phyloP scores from a whole-genome alignment of 176 grass and related monocot genomes.

The Cenchrus purpureus region DNA sequence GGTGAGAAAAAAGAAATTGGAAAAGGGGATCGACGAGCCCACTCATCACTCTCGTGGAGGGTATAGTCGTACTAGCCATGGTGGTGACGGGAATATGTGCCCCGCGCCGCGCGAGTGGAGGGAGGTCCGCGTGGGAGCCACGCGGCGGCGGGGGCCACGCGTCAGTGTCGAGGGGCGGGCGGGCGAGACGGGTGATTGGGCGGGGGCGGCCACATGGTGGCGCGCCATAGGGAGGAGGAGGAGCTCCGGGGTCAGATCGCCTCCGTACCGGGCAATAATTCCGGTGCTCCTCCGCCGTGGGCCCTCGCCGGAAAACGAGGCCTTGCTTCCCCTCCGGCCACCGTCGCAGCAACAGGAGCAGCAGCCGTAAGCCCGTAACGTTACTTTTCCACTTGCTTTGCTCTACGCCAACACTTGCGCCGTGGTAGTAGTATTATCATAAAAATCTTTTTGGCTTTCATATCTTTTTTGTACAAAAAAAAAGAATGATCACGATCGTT shows the following conservation, averaged over 20 bases:
- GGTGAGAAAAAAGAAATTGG: too few relatives aligned
- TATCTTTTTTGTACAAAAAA: background rate
- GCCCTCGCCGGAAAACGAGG: background rate
- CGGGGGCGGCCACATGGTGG: slow-evolving; percentile 38
- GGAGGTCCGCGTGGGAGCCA: too few relatives aligned
- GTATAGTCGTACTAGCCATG: background rate
- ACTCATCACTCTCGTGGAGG: background rate
- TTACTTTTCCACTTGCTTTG: background rate
- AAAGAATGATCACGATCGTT: background rate
- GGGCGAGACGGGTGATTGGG: background rate
- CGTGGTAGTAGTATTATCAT: too few relatives aligned
- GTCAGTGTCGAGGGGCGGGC: background rate
- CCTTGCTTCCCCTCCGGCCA: background rate
- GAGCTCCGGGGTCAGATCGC: background rate
- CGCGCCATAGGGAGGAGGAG: background rate
- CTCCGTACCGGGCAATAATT: background rate
- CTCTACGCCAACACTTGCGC: background rate
- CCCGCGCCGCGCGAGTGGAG: background rate
- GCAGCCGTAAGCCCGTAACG: background rate
- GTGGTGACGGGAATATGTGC: slow-evolving; percentile 22
- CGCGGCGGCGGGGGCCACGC: background rate
- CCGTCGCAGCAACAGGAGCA: background rate
- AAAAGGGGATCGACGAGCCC: background rate
- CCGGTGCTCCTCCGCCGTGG: background rate
- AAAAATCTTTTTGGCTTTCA: too few relatives aligned